Base-by-base conservation (phyloP, 805 yeast species). In the Saturnispora mendoncae region DNA sequence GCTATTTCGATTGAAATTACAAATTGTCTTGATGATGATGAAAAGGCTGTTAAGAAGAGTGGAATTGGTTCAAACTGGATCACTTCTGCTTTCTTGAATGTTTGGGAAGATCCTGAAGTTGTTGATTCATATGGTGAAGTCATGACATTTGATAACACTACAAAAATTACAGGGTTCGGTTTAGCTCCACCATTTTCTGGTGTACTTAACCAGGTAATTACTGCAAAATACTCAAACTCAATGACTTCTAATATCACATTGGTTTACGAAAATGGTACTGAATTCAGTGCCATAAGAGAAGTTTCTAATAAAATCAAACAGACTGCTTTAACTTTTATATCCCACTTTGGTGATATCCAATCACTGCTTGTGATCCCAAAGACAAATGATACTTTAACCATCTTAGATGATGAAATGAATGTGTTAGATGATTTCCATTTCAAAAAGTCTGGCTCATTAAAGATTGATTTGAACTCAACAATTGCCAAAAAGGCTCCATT, bases 51-150 rank as follows among this genome's bases (percentile, higher is more conserved):
- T 35, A 54, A 42, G 19, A 34, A 46, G 26, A 61, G 57, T 52
- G 72, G 54, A 24, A 51, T 66, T 36, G 74, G 74, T 1, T 64
- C 69, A 17, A 74, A 76, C 54, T 79, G 86, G 86, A 68, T 77
- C 36, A 59, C 76, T 13, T 62, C 79, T 21, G 83, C 78, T 10
- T 73, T 69, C 45, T 50, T 79, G 25, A 62, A 72, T 30, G 62
- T 75, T 15, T 79, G 77, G 72, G 79, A 76, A 54, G 65, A 66
- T 39, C 49, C 54, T 2, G 48, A 60, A 10, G 65, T 77, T 23
- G 59, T 50, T 9, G 51, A 53, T 15, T 59, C 70, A 29, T 39
- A 50, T 5, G 80, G 80, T 43, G 55, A 58, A 9, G 47, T 72
- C 1, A 27, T 54, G 1, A 28, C 49, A 4, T 48, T 47, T 41